Percentiles rank a stretch among this genome's conserved stretches.
Conservation (phyloP, 148 eudicot species). For the Rhododendron mucronatum region DNA sequence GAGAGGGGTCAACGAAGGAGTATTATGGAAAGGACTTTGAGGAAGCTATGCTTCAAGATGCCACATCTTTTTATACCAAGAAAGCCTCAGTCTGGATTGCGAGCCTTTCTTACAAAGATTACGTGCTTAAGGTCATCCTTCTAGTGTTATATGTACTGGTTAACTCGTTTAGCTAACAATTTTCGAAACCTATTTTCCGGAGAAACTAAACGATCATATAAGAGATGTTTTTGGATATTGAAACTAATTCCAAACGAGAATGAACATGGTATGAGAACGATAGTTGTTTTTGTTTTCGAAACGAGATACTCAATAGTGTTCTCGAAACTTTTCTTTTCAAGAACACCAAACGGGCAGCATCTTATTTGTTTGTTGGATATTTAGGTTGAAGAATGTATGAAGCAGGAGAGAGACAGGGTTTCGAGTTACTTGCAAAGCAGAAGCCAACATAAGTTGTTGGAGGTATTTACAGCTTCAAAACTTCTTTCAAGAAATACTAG, state of each 20-base stretch:
- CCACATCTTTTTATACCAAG: too few species aligned
- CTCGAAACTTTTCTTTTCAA: neutral
- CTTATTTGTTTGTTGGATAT: neutral
- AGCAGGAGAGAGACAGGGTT: slow-evolving; percentile 17
- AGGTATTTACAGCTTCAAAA: slow-evolving; percentile 15
- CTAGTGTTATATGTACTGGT: too few species aligned
- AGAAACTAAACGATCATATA: too few species aligned
- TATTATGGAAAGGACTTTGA: too few species aligned
- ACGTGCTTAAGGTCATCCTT: too few species aligned
- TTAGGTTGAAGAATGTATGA: slow-evolving; percentile 20
- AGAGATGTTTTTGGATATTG: neutral
- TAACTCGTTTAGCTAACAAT: too few species aligned
- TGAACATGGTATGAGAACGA: neutral
- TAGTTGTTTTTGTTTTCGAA: neutral
- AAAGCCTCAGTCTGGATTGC: too few species aligned
- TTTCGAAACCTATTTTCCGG: too few species aligned
- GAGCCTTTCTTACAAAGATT: too few species aligned
- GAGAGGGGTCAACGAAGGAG: too few species aligned
- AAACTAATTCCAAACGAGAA: neutral
- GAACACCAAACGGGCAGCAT: neutral
- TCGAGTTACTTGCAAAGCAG: slow-evolving; percentile 8
- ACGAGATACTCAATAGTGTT: too few species aligned
- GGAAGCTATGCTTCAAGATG: too few species aligned
- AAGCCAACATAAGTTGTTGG: slow-evolving; percentile 4
- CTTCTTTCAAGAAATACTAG: neutral